phyloP scores from a whole-genome alignment of 495 filamentous ascomycete species.

The Amphirosellinia nigrospora region DNA sequence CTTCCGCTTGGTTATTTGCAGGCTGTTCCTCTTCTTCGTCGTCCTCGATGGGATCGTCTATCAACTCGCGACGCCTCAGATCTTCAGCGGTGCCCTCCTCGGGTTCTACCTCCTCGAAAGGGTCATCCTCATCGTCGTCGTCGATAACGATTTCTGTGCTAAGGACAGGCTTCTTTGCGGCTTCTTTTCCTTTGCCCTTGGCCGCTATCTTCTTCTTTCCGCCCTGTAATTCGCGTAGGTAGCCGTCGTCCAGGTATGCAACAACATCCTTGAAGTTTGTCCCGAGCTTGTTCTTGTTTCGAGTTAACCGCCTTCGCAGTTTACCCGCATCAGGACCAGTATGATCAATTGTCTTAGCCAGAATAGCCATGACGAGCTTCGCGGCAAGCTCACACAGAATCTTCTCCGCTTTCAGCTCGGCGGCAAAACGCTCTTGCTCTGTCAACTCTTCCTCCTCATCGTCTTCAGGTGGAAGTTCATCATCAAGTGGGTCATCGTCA shows the following conservation, averaged over 20 bases:
- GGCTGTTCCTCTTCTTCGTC: constrained; percentile 52
- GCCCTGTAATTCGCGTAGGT: constrained; percentile 42
- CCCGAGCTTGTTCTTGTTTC: constrained; percentile 72
- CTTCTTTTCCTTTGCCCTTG: constrained; percentile 57
- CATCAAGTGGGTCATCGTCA: constrained; percentile 68
- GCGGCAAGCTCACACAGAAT: constrained; percentile 82
- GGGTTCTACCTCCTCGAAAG: constrained; percentile 55
- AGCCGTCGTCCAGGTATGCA: constrained; percentile 70
- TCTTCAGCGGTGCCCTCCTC: constrained; percentile 66
- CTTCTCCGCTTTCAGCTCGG: constrained; percentile 76
- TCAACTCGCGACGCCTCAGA: constrained; percentile 62
- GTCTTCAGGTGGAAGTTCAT: constrained; percentile 64
- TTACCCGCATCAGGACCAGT: constrained; percentile 62
- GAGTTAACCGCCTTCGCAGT: constrained; percentile 66
- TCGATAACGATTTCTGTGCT: constrained; percentile 55
- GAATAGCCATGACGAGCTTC: constrained; percentile 78
- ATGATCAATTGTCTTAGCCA: constrained; percentile 73
- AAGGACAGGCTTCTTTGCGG: constrained; percentile 47
- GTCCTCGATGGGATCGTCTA: constrained; percentile 60
- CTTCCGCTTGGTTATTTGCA: constrained; percentile 48
- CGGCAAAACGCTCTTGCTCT: constrained; percentile 60
- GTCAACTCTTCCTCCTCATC: constrained; percentile 62
- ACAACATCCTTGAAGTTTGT: constrained; percentile 79
- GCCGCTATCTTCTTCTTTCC: constrained; percentile 53
- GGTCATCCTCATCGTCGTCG: constrained; percentile 56